phyloP scores from a whole-genome alignment of 768 basidiomycete species.

The Hirschioporus abietinus region DNA sequence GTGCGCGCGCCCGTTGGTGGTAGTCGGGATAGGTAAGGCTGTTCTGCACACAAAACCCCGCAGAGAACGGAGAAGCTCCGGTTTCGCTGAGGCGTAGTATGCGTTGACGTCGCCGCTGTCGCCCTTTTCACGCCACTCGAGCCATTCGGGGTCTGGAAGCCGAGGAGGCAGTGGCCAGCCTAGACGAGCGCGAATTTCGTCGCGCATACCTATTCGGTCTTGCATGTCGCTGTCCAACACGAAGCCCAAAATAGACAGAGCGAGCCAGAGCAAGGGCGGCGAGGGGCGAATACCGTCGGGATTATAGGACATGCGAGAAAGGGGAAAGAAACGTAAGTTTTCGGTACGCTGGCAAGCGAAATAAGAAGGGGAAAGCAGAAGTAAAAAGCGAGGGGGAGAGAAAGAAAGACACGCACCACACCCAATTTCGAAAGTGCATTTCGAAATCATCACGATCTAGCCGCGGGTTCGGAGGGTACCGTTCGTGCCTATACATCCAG shows the following conservation, averaged over 20 bases:
- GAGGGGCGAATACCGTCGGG: neutral
- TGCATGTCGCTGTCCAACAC: conserved; percentile 57
- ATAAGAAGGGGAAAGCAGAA: neutral
- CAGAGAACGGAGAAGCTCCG: neutral
- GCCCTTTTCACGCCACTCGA: conserved; percentile 41
- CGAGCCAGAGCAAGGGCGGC: neutral
- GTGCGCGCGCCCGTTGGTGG: neutral
- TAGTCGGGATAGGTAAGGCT: neutral
- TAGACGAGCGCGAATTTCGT: conserved; percentile 38
- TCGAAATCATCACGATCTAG: conserved; percentile 3
- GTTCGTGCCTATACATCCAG: conserved; percentile 35
- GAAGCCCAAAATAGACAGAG: neutral
- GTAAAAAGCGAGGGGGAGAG: neutral
- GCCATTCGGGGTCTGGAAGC: conserved; percentile 43
- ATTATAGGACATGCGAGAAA: neutral
- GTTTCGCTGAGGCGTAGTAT: neutral
- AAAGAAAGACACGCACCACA: neutral
- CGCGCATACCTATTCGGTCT: conserved; percentile 61
- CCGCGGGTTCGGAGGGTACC: neutral
- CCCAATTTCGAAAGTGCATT: conserved; percentile 5
- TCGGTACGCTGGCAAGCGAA: neutral
- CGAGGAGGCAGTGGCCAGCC: conserved; percentile 48
- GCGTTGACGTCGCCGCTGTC: neutral
- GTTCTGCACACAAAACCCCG: neutral
- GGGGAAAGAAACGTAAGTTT: neutral